Base-by-base conservation (phyloP, 1,284 basidiomycete species). In the Heterobasidion parviporum region DNA sequence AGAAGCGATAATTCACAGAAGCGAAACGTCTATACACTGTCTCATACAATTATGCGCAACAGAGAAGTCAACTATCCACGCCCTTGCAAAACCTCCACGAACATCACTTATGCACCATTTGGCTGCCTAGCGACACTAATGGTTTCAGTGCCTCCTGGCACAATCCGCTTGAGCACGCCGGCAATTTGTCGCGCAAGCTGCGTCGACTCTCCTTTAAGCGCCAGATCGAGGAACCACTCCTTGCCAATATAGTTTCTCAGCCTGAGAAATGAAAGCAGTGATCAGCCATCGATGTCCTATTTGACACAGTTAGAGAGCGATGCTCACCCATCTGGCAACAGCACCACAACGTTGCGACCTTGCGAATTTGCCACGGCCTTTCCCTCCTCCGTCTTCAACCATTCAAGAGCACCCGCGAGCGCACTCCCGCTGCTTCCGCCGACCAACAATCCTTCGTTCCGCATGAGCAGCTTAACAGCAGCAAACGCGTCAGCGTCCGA, bases 171-270 rank as follows among this genome's bases (percentile, higher is more conserved):
- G 48, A 77, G 62, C 10, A 82, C 71, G 43, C 72, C 66, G 0
- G 78, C 67, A 62, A 87, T 86, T 36, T 69, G 68, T 1, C 70
- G 66, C 6, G 77, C 74, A 12, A 85, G 72, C 4, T 77, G 72
- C 0, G 83, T 77, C 1, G 79, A 76, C 58, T 82, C 77, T 0
- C 74, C 69, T 51, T 77, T 69, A 59, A 88, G 69, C 4, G 84
- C 80, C 62, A 85, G 80, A 58, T 85, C 73, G 60, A 89, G 70
- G 72, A 92, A 92, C 89, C 89, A 92, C 9, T 83, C 78, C 68
- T 96, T 97, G 73, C 89, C 92, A 83, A 98, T 96, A 71, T 98
- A 98, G 70, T 98, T 98, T 59, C 95, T 82, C 56, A 98, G 85
- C 3, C 92, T 92, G 62, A 33, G n/a, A 14, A 53, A 16, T n/a